Evolutionary conservation across 1,284 basidiomycete genomes (phyloP).

Genomic region (Leccinum subrobustum): DNA sequence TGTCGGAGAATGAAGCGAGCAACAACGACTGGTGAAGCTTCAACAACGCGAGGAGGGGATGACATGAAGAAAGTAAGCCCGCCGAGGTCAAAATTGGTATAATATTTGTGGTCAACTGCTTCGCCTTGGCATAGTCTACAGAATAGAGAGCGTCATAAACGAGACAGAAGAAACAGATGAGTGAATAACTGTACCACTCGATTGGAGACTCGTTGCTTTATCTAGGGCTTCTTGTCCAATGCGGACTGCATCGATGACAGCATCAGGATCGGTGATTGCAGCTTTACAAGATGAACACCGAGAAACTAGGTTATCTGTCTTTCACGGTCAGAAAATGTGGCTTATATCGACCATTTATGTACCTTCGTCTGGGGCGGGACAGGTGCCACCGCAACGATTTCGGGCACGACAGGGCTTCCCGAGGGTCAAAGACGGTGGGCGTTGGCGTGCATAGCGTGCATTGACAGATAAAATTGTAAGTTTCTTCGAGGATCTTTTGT

Average conservation of each 20-base stretch:
- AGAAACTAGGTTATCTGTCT: conserved; percentile 43
- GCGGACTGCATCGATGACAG: conserved; percentile 47
- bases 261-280: conserved; percentile 38
- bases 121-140: conserved; percentile 55
- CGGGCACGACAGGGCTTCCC: conserved; percentile 69
- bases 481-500: conserved; percentile 58
- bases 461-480: conserved; percentile 79
- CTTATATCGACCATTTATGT: conserved; percentile 18
- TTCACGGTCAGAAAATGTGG: conserved; percentile 1
- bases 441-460: conserved; percentile 58
- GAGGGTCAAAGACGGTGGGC: conserved; percentile 51
- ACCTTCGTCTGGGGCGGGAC: conserved; percentile 60
- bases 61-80: conserved; percentile 56
- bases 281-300: conserved; percentile 62
- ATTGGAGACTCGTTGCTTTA: conserved; percentile 63
- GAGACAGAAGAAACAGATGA: background rate
- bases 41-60: conserved; percentile 76
- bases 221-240: conserved; percentile 69
- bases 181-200: conserved; percentile 42
- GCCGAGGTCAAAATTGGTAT: conserved; percentile 58
- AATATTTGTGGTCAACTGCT: conserved; percentile 62
- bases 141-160: background rate
- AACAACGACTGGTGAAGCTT: conserved; percentile 69
- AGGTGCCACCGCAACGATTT: conserved; percentile 60
- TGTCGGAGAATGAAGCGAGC: conserved; percentile 47